A percentile compares a stretch with the other conserved stretches of the same genome.
These are phyloP conservation scores for Elsinoe australis DNA, from an alignment of 2,329 filamentous ascomycete species.

Conservation along the genomic window DNA sequence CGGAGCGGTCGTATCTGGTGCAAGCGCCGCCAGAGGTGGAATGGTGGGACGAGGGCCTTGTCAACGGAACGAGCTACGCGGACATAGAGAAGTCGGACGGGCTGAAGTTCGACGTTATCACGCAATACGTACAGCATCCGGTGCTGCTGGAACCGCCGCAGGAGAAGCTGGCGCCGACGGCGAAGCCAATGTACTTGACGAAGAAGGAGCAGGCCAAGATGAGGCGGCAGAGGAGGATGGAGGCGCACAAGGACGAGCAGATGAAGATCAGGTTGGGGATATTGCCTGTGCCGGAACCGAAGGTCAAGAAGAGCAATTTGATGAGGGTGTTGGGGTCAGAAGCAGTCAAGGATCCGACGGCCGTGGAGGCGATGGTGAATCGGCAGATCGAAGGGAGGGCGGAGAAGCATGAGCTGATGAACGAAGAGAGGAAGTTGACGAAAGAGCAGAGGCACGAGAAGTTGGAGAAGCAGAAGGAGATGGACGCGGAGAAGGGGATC, in stretches of 20 bases:
- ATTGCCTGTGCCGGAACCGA: constrained; percentile 81
- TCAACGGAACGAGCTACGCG: constrained; percentile 64
- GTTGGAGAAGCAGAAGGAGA: constrained; percentile 70
- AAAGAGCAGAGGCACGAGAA: constrained; percentile 86
- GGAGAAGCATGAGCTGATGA: constrained; percentile 66
- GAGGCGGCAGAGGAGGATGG: constrained; percentile 81
- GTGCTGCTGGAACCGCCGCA: constrained; percentile 85
- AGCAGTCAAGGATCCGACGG: constrained; percentile 91
- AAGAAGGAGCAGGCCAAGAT: constrained; percentile 85
- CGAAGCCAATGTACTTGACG: constrained; percentile 90
- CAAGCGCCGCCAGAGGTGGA: constrained; percentile 80
- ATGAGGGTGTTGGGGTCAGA: constrained; percentile 94
- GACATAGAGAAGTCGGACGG: constrained; percentile 48
- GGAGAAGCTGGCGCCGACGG: constrained; percentile 67
- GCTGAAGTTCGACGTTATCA: constrained; percentile 55
- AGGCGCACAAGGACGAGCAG: constrained; percentile 89
- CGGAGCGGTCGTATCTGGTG: constrained; percentile 82
- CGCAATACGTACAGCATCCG: constrained; percentile 85
- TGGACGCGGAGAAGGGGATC: constrained; percentile 80
- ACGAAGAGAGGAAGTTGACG: constrained; percentile 78
- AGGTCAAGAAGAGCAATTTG: constrained; percentile 94
- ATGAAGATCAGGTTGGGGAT: constrained; percentile 90
- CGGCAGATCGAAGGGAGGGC: constrained; percentile 83
- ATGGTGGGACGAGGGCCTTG: constrained; percentile 93
- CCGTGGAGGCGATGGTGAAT: constrained; percentile 90